Evolutionary conservation across 2,329 filamentous ascomycete species (phyloP).

Genomic region (Colletotrichum eleusines): DNA sequence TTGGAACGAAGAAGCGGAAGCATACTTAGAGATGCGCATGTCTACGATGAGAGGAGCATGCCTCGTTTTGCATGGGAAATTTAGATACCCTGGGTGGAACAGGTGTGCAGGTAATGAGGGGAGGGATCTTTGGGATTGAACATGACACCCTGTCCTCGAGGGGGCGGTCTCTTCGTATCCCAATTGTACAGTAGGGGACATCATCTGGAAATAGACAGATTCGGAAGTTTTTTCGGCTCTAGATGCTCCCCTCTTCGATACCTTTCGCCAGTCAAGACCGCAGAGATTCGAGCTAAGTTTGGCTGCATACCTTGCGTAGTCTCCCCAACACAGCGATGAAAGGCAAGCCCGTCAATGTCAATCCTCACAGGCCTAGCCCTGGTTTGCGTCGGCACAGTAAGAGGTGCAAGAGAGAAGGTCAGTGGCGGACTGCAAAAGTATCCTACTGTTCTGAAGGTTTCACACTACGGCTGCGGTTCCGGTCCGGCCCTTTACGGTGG

Average conservation of each 20-base stretch:
- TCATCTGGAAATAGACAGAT: neutral
- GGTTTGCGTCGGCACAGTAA: neutral
- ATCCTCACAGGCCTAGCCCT: too few species aligned
- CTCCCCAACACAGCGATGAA: neutral
- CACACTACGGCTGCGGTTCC: neutral
- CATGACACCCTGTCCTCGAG: conserved; percentile 12
- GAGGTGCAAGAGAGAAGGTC: neutral
- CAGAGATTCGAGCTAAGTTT: neutral
- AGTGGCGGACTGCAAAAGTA: neutral
- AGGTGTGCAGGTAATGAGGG: conserved; percentile 31
- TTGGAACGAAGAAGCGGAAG: conserved; percentile 1
- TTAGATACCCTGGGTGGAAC: conserved; percentile 39
- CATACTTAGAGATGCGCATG: neutral
- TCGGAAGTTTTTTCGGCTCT: neutral
- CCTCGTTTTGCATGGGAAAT: conserved; percentile 26
- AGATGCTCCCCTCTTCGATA: neutral
- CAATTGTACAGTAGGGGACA: neutral
- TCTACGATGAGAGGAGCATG: conserved; percentile 3
- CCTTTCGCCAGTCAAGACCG: too few species aligned
- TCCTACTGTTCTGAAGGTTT: neutral
- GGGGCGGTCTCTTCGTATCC: conserved; percentile 25
- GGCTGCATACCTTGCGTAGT: neutral
- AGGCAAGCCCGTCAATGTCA: neutral
- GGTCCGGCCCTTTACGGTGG: too few species aligned
- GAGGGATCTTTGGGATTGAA: conserved; percentile 3